Percentiles rank a stretch among this genome's conserved stretches.
phyloP scores from a whole-genome alignment of 345 rosid species.

The Eucalyptus lansdowneana region DNA sequence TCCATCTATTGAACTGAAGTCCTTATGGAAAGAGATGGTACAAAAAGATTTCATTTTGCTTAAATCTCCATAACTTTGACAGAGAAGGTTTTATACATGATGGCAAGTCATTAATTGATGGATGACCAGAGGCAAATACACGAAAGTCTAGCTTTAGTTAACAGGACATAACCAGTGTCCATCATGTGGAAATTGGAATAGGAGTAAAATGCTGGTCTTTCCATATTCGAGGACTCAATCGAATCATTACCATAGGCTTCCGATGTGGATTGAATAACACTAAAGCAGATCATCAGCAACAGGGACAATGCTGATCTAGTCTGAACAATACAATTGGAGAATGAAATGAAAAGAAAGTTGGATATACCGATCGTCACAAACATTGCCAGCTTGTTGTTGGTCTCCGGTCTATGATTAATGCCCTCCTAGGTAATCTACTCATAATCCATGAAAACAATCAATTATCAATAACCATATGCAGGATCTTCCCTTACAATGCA shows the following conservation, averaged over 20 bases:
- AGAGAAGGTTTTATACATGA: neutral
- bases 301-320: too few relatives aligned
- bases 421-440: constrained; percentile 73
- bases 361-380: constrained; percentile 68
- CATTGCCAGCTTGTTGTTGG: constrained; percentile 73
- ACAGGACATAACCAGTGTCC: too few relatives aligned
- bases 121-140: neutral
- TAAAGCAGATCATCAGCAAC: too few relatives aligned
- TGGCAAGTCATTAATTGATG: neutral
- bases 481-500: neutral
- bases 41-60: neutral
- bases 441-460: neutral
- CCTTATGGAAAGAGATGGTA: neutral
- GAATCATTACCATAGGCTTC: too few relatives aligned
- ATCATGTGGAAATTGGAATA: too few relatives aligned
- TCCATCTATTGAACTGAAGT: neutral
- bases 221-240: too few relatives aligned
- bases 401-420: constrained; percentile 81
- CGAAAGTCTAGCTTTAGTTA: too few relatives aligned
- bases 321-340: neutral
- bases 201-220: fast-evolving
- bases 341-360: neutral
- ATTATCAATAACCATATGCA: neutral
- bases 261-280: too few relatives aligned
- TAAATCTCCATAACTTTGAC: neutral